These are phyloP conservation scores for Zygosaccharomyces rouxii DNA, from an alignment of 805 yeast species.

Conservation along the genomic window DNA sequence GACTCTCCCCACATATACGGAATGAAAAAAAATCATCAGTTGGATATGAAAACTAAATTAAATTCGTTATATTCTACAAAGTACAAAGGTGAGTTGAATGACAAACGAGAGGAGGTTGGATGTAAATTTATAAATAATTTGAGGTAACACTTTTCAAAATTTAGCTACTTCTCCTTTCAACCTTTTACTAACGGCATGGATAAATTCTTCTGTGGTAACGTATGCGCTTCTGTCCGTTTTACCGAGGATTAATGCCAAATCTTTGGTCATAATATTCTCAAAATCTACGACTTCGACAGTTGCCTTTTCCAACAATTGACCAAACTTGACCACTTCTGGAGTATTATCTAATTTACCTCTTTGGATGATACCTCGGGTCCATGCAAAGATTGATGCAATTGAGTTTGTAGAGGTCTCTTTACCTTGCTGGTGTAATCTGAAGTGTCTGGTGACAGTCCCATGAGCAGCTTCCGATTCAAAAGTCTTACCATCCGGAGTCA, in stretches of 20 bases:
- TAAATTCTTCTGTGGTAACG: conserved; percentile 89
- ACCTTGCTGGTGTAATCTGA: conserved; percentile 92
- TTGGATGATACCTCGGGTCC: conserved; percentile 91
- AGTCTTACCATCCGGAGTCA: conserved; percentile 95
- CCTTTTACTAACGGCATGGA: conserved; percentile 72
- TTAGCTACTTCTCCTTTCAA: conserved; percentile 34
- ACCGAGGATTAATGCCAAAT: conserved; percentile 85
- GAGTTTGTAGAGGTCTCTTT: conserved; percentile 96
- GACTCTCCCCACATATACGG: not conserved
- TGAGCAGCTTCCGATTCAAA: conserved; percentile 99
- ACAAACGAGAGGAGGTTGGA: too few relatives aligned
- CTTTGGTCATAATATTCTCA: conserved; percentile 93
- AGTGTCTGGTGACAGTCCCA: conserved; percentile 97
- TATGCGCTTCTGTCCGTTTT: conserved; percentile 76
- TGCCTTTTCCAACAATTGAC: conserved; percentile 72
- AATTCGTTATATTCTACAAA: not conserved
- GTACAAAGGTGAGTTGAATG: not conserved
- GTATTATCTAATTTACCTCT: conserved; percentile 87
- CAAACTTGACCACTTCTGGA: conserved; percentile 80
- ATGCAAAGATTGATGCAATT: conserved; percentile 94
- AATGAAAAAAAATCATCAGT: not conserved
- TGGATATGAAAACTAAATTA: not conserved
- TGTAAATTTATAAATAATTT: too few relatives aligned
- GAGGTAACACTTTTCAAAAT: not conserved
- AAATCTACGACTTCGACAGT: conserved; percentile 78